These are phyloP conservation scores for Gomphus bonarii DNA, from an alignment of 1,284 basidiomycete genomes.

Conservation along the genomic window DNA sequence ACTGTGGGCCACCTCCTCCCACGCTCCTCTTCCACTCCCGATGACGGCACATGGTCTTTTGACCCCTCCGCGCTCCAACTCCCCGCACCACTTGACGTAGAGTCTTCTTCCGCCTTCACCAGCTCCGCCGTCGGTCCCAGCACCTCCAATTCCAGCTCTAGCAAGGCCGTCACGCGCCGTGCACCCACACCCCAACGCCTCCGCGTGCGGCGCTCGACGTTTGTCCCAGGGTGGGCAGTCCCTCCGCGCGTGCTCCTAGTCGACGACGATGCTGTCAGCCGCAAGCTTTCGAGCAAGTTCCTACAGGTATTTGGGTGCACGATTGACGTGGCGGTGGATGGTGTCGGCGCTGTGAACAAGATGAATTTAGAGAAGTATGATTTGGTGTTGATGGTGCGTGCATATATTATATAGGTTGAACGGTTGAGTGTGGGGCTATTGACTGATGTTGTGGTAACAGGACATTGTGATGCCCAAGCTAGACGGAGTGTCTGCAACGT, in stretches of 20 bases:
- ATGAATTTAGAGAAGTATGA: conserved; percentile 96
- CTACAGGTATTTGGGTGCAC: conserved; percentile 92
- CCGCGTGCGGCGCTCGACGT: conserved; percentile 62
- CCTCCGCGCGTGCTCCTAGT: conserved; percentile 84
- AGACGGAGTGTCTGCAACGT: conserved; percentile 85
- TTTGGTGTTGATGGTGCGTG: conserved; percentile 76
- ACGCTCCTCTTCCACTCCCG: conserved; percentile 34
- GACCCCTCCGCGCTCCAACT: conserved; percentile 23
- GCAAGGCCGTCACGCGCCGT: not conserved
- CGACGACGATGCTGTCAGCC: conserved; percentile 89
- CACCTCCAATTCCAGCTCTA: not conserved
- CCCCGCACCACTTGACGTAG: not conserved
- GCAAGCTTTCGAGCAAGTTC: conserved; percentile 86
- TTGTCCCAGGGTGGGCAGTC: conserved; percentile 84
- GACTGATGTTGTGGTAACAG: conserved; percentile 27
- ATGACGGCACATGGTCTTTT: conserved; percentile 49
- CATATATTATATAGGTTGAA: too few relatives aligned
- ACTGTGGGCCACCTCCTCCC: conserved; percentile 76
- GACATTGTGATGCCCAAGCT: conserved; percentile 94
- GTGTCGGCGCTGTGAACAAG: conserved; percentile 88
- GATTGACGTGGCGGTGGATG: conserved; percentile 91
- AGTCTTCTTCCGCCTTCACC: conserved; percentile 10
- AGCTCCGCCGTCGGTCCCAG: not conserved
- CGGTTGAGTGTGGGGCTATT: not conserved
- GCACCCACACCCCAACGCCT: conserved; percentile 20